Evolutionary conservation across 306 rosid species (phyloP).

Genomic region (Pueraria montana): DNA sequence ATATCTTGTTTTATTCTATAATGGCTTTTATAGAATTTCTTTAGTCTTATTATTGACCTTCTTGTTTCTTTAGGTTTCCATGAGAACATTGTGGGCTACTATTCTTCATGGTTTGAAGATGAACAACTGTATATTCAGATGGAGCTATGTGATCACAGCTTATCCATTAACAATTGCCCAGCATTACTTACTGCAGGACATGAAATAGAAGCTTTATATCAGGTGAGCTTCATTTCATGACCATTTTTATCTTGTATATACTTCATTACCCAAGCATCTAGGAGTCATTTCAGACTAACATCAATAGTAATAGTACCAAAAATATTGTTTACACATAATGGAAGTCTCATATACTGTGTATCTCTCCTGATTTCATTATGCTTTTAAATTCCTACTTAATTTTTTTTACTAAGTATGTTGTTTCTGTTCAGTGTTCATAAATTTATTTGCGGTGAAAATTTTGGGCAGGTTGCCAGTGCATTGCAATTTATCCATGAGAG

Average conservation of each 20-base stretch:
- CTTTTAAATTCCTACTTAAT: background rate
- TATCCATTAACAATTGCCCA: constrained; percentile 52
- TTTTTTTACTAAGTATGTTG: background rate
- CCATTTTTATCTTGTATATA: background rate
- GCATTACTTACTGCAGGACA: constrained; percentile 56
- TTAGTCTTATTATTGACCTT: too few relatives aligned
- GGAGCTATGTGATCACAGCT: constrained; percentile 81
- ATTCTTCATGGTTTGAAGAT: constrained; percentile 81
- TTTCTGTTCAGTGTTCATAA: background rate
- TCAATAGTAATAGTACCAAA: background rate
- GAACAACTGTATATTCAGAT: constrained; percentile 78
- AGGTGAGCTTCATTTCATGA: constrained; percentile 51
- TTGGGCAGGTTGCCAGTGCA: constrained; percentile 77
- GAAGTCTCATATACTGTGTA: background rate
- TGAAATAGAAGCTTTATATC: constrained; percentile 59
- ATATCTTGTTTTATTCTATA: background rate
- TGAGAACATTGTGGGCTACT: constrained; percentile 79
- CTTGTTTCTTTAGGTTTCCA: constrained; percentile 60
- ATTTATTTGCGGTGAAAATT: constrained; percentile 2
- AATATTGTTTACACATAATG: background rate
- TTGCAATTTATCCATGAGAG: constrained; percentile 75
- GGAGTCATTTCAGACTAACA: background rate
- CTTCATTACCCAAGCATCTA: background rate
- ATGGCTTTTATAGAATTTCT: background rate
- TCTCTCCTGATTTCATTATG: background rate